Evolutionary conservation across 208 protist genomes (phyloP), one percentile per base, ranked within the genome.

Genomic region (Porcisia hertigi): DNA sequence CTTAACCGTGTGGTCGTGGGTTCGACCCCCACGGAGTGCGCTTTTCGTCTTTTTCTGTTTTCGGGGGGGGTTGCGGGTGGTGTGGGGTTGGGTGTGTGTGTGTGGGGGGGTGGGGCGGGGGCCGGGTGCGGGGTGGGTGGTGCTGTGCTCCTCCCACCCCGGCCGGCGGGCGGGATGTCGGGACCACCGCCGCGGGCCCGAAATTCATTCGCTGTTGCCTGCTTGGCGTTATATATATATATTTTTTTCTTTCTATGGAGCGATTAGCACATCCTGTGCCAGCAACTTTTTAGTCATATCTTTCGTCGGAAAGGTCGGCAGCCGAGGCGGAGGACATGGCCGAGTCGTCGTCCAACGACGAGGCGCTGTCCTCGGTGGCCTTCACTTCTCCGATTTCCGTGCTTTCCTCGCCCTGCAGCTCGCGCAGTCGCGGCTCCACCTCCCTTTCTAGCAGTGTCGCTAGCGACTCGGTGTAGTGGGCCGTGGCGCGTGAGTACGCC

Each of bases 1-100:
- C 92, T 98, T 99, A 98, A 98, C 92, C 96, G 92, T 96, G 97
- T 98, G 96, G 97, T 98, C 97, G 96, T 96, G 96, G 97, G 97
- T 98, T 99, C 97, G 97, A 99, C 81, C 90, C 92, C 92, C 90
- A 96, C 90, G 88, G 92, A 83, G 84, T 79, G 74, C 85, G 86
- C 74, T 83, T 85, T 87, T 87, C 79, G 47, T 52, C 11, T 49
- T 52, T 52, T 52, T 52, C 11, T 52, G 5, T 52, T 52, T 1
- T 5, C 8, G 5, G 47, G 47, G 5, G 0, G 47, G 47, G 47
- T 0, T 5, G 47, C 3, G 47, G 47, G 47, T 12, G 47, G 47
- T n/a, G 47, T 5, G 47, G 47, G 47, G 47, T 52, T 5, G 47
- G 0, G 47, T 5, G 47, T 12, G 47, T 52, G 47, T 52, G 47